Conservation (phyloP, 2,329 filamentous ascomycete genomes). For the Colletotrichum sp. region DNA sequence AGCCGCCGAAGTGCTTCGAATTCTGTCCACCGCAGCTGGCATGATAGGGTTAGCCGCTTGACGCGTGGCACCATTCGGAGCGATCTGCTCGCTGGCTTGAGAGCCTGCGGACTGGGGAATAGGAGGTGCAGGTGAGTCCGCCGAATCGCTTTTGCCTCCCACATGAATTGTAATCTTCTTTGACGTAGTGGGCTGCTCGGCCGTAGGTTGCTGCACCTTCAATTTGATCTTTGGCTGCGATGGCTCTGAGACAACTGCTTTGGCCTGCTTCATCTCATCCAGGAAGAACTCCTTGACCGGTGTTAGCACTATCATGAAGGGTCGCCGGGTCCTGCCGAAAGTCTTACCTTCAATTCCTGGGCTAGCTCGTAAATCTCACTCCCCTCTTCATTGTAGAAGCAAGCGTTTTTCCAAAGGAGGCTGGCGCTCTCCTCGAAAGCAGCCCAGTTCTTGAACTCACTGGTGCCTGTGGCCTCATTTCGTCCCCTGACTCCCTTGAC, state of each 20-base stretch:
- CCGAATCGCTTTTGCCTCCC: conserved; percentile 60
- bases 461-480: conserved; percentile 63
- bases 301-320: not conserved
- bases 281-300: conserved; percentile 67
- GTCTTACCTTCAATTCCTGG: conserved; percentile 74
- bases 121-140: conserved; percentile 54
- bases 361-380: conserved; percentile 83
- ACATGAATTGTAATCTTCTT: conserved; percentile 77
- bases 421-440: conserved; percentile 80
- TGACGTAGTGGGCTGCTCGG: conserved; percentile 32
- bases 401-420: conserved; percentile 86
- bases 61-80: conserved; percentile 28
- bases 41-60: conserved; percentile 11
- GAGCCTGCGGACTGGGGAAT: conserved; percentile 37
- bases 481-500: conserved; percentile 76
- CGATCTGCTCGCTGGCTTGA: conserved; percentile 33
- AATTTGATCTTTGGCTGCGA: conserved; percentile 80
- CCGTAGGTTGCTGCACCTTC: conserved; percentile 61
- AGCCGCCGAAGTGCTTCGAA: conserved; percentile 42
- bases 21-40: conserved; percentile 15
- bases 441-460: conserved; percentile 81
- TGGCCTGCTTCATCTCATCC: conserved; percentile 72
- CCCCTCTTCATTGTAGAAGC: conserved; percentile 88
- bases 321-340: too few species aligned
- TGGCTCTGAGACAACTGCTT: conserved; percentile 73